A percentile compares a stretch with the other conserved stretches of the same genome.
Evolutionary conservation across 2,329 filamentous ascomycete genomes (phyloP).

Genomic region (Neoarthrinium moseri): DNA sequence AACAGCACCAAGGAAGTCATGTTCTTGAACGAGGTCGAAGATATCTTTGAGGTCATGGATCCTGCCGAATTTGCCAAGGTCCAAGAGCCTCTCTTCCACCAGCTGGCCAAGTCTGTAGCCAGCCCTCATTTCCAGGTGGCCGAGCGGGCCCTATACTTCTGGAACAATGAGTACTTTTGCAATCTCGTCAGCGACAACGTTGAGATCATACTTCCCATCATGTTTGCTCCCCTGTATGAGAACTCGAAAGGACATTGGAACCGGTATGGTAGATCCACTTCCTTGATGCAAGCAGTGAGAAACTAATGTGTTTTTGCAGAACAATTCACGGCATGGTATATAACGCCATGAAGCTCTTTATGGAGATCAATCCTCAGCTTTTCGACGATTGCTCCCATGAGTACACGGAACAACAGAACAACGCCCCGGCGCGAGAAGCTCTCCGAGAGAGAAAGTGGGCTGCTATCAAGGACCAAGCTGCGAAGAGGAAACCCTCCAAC

Average conservation of each 20-base stretch:
- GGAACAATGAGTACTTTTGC: slow-evolving; percentile 99
- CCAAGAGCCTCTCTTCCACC: slow-evolving; percentile 95
- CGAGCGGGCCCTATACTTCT: slow-evolving; percentile 96
- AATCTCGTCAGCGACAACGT: slow-evolving; percentile 99
- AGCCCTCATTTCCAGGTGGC: slow-evolving; percentile 99
- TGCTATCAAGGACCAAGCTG: slow-evolving; percentile 76
- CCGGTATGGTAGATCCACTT: slow-evolving; percentile 58
- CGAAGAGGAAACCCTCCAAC: slow-evolving; percentile 56
- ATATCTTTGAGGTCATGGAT: slow-evolving; percentile 99
- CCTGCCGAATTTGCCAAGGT: slow-evolving; percentile 98
- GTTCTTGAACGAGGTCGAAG: slow-evolving; percentile 98
- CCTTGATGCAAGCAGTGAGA: background rate
- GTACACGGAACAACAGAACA: slow-evolving; percentile 95
- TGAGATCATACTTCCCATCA: slow-evolving; percentile 96
- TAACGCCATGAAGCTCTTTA: slow-evolving; percentile 99
- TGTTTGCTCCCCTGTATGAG: slow-evolving; percentile 98
- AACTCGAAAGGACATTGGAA: slow-evolving; percentile 99
- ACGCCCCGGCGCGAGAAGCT: slow-evolving; percentile 78
- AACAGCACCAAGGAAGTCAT: slow-evolving; percentile 99
- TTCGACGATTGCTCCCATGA: slow-evolving; percentile 99
- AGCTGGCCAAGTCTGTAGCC: slow-evolving; percentile 94
- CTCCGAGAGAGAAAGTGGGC: slow-evolving; percentile 88
- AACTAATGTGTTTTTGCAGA: slow-evolving; percentile 49
- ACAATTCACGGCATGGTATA: slow-evolving; percentile 99
- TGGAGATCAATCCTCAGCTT: slow-evolving; percentile 98